Conservation (phyloP, 2,329 filamentous ascomycete genomes). For the Botrytis galanthina region DNA sequence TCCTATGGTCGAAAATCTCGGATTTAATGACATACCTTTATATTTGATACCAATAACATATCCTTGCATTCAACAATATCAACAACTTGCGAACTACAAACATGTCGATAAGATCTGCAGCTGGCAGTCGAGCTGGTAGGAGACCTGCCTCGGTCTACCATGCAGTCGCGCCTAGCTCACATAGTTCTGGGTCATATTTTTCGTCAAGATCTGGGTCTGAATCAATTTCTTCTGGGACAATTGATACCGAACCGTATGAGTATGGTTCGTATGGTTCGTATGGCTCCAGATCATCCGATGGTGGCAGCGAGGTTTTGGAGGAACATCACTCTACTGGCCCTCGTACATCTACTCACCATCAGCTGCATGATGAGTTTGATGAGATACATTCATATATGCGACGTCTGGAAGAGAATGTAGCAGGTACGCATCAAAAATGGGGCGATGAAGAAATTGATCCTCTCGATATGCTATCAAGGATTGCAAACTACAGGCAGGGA, state of each 20-base stretch:
- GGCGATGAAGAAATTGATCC: neutral
- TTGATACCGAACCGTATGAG: no score
- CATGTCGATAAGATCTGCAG: neutral
- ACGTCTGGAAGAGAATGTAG: neutral
- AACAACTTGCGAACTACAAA: no score
- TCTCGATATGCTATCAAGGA: neutral
- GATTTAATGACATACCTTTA: no score
- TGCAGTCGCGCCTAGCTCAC: neutral
- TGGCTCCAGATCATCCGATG: neutral
- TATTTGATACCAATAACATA: neutral
- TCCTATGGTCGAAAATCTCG: neutral
- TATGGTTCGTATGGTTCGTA: neutral
- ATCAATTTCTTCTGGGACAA: neutral
- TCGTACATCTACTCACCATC: neutral
- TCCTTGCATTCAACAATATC: neutral
- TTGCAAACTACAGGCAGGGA: neutral
- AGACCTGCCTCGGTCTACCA: neutral
- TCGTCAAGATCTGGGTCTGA: neutral
- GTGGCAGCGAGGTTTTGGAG: neutral
- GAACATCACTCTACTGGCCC: neutral
- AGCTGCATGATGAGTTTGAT: neutral
- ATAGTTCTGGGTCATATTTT: neutral
- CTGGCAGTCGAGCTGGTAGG: neutral
- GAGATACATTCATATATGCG: neutral
- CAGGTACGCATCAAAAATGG: neutral